Evolutionary conservation across 1,139 yeast species (phyloP).

Genomic region (Pichia sp.): DNA sequence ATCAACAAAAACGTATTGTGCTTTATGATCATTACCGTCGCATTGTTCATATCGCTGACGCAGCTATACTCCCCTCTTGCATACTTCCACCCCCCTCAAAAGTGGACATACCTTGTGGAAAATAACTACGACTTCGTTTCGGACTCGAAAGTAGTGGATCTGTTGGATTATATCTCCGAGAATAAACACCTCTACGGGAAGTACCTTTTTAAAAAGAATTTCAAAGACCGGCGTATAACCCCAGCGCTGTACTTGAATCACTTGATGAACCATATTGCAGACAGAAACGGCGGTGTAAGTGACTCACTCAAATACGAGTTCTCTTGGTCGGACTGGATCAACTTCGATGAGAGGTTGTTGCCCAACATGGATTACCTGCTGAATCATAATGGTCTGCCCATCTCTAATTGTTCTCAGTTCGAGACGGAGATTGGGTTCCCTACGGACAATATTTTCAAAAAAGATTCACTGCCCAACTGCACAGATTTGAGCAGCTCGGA

Average conservation of each 20-base stretch:
- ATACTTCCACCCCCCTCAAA: background rate
- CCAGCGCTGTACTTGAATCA: constrained; percentile 11
- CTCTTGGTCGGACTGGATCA: constrained; percentile 31
- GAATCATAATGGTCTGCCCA: constrained; percentile 13
- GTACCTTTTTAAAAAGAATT: background rate
- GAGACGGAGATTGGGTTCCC: constrained; percentile 19
- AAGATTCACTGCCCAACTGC: constrained; percentile 14
- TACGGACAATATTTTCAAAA: background rate
- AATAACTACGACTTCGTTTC: background rate
- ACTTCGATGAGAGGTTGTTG: constrained; percentile 25
- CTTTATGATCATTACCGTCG: background rate
- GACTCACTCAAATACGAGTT: constrained; percentile 21
- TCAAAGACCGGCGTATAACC: background rate
- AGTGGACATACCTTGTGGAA: constrained; percentile 1
- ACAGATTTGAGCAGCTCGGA: constrained; percentile 18
- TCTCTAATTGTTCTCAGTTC: constrained; percentile 23
- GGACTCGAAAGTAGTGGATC: background rate
- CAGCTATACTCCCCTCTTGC: background rate
- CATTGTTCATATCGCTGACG: background rate
- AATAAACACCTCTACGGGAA: background rate
- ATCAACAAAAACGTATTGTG: background rate
- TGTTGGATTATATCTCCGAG: background rate
- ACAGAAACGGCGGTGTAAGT: background rate
- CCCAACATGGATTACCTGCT: constrained; percentile 23
- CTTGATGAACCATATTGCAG: background rate